Conservation (phyloP, 192 early-diverging fungal species). For the Glomus cerebriforme region DNA sequence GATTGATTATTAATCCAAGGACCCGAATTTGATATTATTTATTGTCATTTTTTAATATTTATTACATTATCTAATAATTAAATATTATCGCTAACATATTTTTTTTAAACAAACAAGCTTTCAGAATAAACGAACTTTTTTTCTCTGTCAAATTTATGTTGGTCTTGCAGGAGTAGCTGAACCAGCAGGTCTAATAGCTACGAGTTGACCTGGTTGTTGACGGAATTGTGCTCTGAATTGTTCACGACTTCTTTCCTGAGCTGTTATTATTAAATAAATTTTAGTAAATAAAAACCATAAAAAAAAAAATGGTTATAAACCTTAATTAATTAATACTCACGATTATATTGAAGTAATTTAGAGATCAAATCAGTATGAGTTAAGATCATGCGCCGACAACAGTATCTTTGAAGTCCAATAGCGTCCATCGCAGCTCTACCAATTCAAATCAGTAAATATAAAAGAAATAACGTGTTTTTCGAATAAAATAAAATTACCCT, state of each 20-base stretch:
- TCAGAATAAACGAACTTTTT: too few relatives aligned
- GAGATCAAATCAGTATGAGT: constrained; percentile 98
- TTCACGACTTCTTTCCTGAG: constrained; percentile 32
- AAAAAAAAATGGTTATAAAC: neutral
- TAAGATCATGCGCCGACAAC: constrained; percentile 97
- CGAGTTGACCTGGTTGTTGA: neutral
- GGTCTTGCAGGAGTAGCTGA: neutral
- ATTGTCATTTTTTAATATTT: too few relatives aligned
- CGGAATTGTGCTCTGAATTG: constrained; percentile 28
- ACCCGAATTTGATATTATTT: too few relatives aligned
- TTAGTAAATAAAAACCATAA: neutral
- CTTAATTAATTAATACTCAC: constrained; percentile 47
- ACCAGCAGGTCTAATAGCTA: neutral
- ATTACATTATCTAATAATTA: too few relatives aligned
- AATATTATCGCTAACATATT: too few relatives aligned
- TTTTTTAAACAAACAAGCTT: too few relatives aligned
- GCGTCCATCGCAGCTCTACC: constrained; percentile 70
- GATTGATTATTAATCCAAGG: too few relatives aligned
- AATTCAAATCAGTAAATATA: neutral
- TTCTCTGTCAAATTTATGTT: neutral
- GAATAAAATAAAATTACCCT: constrained; percentile 53
- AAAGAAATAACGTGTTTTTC: neutral
- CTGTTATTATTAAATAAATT: neutral
- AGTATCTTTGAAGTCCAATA: constrained; percentile 84
- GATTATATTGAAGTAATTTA: constrained; percentile 94